These are phyloP conservation scores for Penicillium salamii DNA, from an alignment of 495 filamentous ascomycete genomes.

Conservation along the genomic window DNA sequence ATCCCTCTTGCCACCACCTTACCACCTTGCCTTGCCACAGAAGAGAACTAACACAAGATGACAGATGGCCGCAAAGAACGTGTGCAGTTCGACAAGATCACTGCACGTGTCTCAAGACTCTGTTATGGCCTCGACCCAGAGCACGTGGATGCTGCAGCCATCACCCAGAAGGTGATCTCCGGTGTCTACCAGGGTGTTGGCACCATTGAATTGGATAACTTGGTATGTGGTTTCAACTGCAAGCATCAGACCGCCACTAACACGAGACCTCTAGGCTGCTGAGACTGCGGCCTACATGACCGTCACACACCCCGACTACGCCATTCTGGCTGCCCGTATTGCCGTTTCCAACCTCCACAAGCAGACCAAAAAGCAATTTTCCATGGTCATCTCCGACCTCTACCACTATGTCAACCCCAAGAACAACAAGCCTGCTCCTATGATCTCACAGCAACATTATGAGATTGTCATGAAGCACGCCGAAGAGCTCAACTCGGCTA, in stretches of 20 bases:
- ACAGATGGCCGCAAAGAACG: constrained; percentile 98
- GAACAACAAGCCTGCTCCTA: constrained; percentile 77
- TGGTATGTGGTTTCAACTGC: constrained; percentile 60
- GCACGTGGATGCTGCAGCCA: constrained; percentile 95
- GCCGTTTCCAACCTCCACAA: constrained; percentile 99
- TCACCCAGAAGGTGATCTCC: constrained; percentile 98
- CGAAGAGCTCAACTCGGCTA: constrained; percentile 95
- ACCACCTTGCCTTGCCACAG: constrained; percentile 29
- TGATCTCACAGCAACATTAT: constrained; percentile 88
- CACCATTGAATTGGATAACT: constrained; percentile 90
- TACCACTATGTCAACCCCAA: constrained; percentile 97
- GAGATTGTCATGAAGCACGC: constrained; percentile 92
- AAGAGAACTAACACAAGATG: constrained; percentile 20
- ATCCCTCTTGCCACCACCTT: background rate
- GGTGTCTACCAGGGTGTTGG: constrained; percentile 98
- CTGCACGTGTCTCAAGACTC: constrained; percentile 91
- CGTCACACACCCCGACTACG: constrained; percentile 97
- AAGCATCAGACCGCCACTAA: constrained; percentile 8
- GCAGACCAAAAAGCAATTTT: constrained; percentile 99
- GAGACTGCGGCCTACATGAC: constrained; percentile 99
- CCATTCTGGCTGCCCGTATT: constrained; percentile 96
- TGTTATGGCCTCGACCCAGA: constrained; percentile 97
- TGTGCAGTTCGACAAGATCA: constrained; percentile 99
- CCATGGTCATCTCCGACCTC: constrained; percentile 85
- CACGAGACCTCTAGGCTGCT: constrained; percentile 63